Evolutionary conservation across 1,284 basidiomycete genomes (phyloP), one percentile per base, ranked within the genome.

Genomic region (Naganishia sp.): DNA sequence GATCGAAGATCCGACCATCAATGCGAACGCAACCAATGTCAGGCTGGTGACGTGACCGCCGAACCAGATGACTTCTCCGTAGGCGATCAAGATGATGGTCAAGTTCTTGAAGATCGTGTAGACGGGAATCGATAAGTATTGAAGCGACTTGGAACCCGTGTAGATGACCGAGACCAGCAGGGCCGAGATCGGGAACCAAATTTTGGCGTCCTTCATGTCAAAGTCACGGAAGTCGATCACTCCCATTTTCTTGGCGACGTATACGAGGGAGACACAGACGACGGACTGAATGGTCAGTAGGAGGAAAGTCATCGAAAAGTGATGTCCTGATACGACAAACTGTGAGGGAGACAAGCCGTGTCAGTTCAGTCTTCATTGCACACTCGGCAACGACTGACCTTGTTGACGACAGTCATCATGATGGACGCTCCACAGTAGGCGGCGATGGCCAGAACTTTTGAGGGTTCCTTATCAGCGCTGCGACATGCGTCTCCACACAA

Each of bases 61-160:
- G 77, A 99, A 99, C 94, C 94, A 98, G 68, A 98, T 81, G 9
- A 96, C 90, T 81, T 99, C 96, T 46, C 96, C 96, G 76, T 99
- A 98, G 5, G 96, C 94, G 75, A 99, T 99, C 43, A 99, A 85
- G 72, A 99, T 98, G 75, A 99, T 99, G 32, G 96, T 97, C 73
- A 99, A 78, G 78, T 99, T 99, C 82, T 99, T 99, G 87, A 99
- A 99, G 72, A 99, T 99, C 3, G 96, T 94, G 80, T 94, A 94
- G 32, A 95, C 87, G 0, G 93, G 93, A 77, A 97, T 95, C 69
- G 86, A 89, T 56, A 97, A 83, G 80, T 87, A 92, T 91, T 95
- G 94, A 91, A 99, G 83, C 75, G 92, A 94, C 81, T 99, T 99
- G 52, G 92, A 95, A 9, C 96, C 96, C 0, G 96, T 98, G 80